These are phyloP conservation scores for Ceratocystis huliohia DNA, from an alignment of 2,329 filamentous ascomycete genomes.

Conservation along the genomic window DNA sequence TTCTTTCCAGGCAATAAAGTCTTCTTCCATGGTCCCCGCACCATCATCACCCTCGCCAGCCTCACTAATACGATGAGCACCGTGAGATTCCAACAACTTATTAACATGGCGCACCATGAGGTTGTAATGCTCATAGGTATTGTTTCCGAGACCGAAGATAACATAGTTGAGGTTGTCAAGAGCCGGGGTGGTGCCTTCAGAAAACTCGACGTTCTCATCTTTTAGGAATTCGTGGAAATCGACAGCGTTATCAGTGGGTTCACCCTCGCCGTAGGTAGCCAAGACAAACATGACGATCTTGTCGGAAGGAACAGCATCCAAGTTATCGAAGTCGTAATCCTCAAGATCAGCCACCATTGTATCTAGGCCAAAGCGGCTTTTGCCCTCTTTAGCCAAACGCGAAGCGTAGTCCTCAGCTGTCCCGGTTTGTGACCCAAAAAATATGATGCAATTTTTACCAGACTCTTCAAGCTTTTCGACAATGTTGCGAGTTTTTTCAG, in stretches of 20 bases:
- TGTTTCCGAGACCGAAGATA: slow-evolving; percentile 92
- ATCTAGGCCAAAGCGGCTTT: slow-evolving; percentile 87
- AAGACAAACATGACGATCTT: slow-evolving; percentile 92
- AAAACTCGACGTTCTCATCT: slow-evolving; percentile 69
- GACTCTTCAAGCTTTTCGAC: slow-evolving; percentile 91
- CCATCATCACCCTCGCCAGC: slow-evolving; percentile 96
- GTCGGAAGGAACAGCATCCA: slow-evolving; percentile 77
- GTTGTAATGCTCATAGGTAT: slow-evolving; percentile 99
- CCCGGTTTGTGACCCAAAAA: slow-evolving; percentile 96
- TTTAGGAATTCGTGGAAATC: slow-evolving; percentile 97
- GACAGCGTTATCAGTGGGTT: slow-evolving; percentile 96
- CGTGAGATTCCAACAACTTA: slow-evolving; percentile 66
- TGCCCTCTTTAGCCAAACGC: slow-evolving; percentile 89
- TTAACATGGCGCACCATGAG: slow-evolving; percentile 91
- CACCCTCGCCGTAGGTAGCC: slow-evolving; percentile 94
- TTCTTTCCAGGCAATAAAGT: slow-evolving; percentile 98
- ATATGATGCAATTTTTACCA: slow-evolving; percentile 93
- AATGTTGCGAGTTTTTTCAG: slow-evolving; percentile 80
- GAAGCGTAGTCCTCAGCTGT: slow-evolving; percentile 98
- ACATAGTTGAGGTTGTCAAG: slow-evolving; percentile 82
- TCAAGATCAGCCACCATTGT: slow-evolving; percentile 98
- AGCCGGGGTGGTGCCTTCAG: slow-evolving; percentile 58
- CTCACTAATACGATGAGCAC: slow-evolving; percentile 69
- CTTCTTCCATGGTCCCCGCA: slow-evolving; percentile 98
- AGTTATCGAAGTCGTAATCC: slow-evolving; percentile 92